These are phyloP conservation scores for Aspergillus asperescens DNA, from an alignment of 495 filamentous ascomycete genomes.

Conservation along the genomic window DNA sequence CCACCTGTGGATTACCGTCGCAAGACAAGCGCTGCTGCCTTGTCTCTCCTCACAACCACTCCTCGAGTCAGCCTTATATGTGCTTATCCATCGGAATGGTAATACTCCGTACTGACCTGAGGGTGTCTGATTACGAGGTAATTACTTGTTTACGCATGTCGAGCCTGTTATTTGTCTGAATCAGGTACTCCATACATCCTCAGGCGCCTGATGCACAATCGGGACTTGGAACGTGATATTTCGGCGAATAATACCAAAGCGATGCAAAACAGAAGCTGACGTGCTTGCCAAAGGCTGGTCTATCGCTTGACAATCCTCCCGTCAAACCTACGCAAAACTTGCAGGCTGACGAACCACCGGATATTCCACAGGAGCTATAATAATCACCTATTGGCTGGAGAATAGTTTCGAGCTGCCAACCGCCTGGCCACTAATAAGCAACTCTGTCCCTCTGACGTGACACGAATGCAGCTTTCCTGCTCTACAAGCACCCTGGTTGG, in stretches of 20 bases:
- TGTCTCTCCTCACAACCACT: background rate
- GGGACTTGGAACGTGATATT: background rate
- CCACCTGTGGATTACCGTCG: background rate
- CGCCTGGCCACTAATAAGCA: background rate
- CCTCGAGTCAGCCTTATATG: background rate
- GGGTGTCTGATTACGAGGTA: background rate
- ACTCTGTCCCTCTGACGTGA: background rate
- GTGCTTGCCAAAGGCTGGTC: background rate
- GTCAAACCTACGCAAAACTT: background rate
- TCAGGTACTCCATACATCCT: background rate
- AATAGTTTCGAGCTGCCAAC: background rate
- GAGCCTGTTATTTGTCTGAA: background rate
- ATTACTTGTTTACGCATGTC: background rate
- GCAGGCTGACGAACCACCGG: background rate
- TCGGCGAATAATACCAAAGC: background rate
- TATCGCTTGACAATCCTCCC: background rate
- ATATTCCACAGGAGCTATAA: background rate
- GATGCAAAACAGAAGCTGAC: background rate
- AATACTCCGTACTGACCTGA: background rate
- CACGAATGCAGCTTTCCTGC: background rate
- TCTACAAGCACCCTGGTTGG: background rate
- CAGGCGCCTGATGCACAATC: background rate
- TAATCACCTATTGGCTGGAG: background rate
- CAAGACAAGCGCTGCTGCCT: constrained; percentile 2
- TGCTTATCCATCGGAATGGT: background rate